Conservation (phyloP, 2,329 filamentous ascomycete genomes). For the Aureobasidium sp. region DNA sequence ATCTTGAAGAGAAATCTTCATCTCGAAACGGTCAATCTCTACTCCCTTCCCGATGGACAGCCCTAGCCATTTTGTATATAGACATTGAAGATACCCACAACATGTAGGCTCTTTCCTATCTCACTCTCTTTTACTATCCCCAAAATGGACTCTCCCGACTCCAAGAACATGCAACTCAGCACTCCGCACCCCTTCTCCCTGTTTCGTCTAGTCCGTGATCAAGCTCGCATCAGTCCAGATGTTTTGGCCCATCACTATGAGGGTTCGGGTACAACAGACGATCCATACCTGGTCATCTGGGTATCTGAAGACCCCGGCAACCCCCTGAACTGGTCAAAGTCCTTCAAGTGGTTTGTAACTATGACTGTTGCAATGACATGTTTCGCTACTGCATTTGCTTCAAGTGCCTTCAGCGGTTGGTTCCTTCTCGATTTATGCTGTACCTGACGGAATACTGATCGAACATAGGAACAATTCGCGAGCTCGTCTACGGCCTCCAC, state of each 20-base stretch:
- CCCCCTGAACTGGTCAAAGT: slow-evolving; percentile 49
- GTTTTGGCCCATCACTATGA: slow-evolving; percentile 25
- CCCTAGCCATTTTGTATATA: background rate
- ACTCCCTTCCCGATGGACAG: background rate
- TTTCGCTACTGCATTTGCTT: slow-evolving; percentile 60
- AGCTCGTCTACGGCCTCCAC: slow-evolving; percentile 48
- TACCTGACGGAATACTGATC: background rate
- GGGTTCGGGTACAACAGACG: slow-evolving; percentile 50
- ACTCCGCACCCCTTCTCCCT: background rate
- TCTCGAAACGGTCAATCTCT: background rate
- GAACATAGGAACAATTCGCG: slow-evolving; percentile 22
- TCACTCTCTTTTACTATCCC: background rate
- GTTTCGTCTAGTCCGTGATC: slow-evolving; percentile 22
- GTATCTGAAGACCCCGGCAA: slow-evolving; percentile 60
- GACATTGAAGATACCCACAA: background rate
- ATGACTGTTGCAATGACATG: slow-evolving; percentile 57
- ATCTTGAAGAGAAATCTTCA: background rate
- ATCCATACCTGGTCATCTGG: slow-evolving; percentile 59
- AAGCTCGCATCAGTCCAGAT: slow-evolving; percentile 25
- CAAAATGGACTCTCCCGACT: background rate
- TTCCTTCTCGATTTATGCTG: background rate
- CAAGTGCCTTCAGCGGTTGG: slow-evolving; percentile 59
- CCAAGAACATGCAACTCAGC: background rate
- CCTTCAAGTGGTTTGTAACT: slow-evolving; percentile 58
- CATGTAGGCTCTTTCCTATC: background rate